Evolutionary conservation across 148 eudicot genomes (phyloP).

Genomic region (Cornus suecica): DNA sequence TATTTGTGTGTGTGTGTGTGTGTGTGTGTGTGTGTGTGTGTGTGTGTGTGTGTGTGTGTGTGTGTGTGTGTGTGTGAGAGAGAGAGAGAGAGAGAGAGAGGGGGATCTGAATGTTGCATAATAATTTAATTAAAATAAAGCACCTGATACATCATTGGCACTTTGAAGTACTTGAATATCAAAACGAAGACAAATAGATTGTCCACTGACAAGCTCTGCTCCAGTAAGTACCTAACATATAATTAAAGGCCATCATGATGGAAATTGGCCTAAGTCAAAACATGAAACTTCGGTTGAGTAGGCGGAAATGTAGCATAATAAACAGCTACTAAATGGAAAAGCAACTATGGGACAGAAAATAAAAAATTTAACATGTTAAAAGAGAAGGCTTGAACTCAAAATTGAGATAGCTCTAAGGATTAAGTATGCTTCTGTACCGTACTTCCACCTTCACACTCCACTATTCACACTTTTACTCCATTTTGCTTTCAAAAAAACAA

Average conservation of each 20-base stretch:
- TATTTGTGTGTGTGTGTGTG: too few relatives aligned
- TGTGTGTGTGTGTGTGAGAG: too few relatives aligned
- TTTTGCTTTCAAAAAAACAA: too few relatives aligned
- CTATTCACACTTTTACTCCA: too few relatives aligned
- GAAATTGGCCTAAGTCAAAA: constrained; percentile 7
- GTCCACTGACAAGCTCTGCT: constrained; percentile 98
- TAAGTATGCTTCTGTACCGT: not conserved
- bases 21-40: too few relatives aligned
- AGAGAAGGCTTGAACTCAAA: not conserved
- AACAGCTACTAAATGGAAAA: not conserved
- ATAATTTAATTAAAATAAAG: not conserved
- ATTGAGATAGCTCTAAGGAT: not conserved
- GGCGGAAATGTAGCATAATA: not conserved
- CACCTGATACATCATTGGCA: constrained; percentile 83
- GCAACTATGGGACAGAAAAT: not conserved
- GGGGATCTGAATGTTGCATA: not conserved
- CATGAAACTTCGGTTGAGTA: constrained; percentile 3
- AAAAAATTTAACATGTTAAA: not conserved
- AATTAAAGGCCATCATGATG: constrained; percentile 8
- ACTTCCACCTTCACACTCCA: not conserved
- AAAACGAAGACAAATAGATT: constrained; percentile 90
- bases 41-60: too few relatives aligned
- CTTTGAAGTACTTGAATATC: constrained; percentile 94
- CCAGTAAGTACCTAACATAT: constrained; percentile 73
- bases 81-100: not conserved